phyloP scores from a whole-genome alignment of 352 stramenopile species.

The Pythium rhizo-oryzae region DNA sequence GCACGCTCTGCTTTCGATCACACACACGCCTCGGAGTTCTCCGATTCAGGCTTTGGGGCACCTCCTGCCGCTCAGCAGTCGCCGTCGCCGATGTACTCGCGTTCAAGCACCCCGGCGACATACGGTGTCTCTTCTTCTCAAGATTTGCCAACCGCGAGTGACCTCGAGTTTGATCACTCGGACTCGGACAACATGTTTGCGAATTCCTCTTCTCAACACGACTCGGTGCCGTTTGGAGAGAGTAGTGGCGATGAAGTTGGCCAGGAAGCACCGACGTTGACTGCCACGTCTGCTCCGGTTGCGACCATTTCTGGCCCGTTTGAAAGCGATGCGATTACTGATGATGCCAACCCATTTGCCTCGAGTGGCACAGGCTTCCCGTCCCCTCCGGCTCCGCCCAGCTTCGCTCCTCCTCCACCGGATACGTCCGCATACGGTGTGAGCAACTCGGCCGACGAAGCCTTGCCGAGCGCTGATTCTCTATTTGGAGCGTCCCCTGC shows the following conservation, averaged over 20 bases:
- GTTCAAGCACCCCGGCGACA: slow-evolving; percentile 21
- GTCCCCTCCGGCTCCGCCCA: slow-evolving; percentile 10
- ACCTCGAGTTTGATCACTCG: slow-evolving; percentile 30
- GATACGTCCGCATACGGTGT: neutral
- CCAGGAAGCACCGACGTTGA: neutral
- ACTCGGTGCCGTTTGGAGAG: neutral
- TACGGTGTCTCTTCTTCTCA: slow-evolving; percentile 24
- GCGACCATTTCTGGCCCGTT: slow-evolving; percentile 2
- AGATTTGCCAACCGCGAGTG: slow-evolving; percentile 29
- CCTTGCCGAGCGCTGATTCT: slow-evolving; percentile 49
- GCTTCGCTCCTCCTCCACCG: slow-evolving; percentile 4
- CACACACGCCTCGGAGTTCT: slow-evolving; percentile 6
- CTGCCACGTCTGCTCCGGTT: neutral
- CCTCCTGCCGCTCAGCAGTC: slow-evolving; percentile 1
- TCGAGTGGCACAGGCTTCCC: slow-evolving; percentile 40
- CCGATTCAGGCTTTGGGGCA: neutral
- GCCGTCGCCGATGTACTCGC: slow-evolving; percentile 17
- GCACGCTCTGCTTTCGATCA: slow-evolving; percentile 16
- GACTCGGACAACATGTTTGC: slow-evolving; percentile 28
- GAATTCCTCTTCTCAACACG: slow-evolving; percentile 5
- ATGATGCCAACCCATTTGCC: slow-evolving; percentile 49
- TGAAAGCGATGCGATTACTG: slow-evolving; percentile 16
- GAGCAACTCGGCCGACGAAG: slow-evolving; percentile 12
- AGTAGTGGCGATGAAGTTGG: neutral
- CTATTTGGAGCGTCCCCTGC: slow-evolving; percentile 63